A percentile compares a stretch with the other conserved stretches of the same genome.
Conservation (phyloP, 169 alveolate species). For the Cryptosporidium canis region DNA sequence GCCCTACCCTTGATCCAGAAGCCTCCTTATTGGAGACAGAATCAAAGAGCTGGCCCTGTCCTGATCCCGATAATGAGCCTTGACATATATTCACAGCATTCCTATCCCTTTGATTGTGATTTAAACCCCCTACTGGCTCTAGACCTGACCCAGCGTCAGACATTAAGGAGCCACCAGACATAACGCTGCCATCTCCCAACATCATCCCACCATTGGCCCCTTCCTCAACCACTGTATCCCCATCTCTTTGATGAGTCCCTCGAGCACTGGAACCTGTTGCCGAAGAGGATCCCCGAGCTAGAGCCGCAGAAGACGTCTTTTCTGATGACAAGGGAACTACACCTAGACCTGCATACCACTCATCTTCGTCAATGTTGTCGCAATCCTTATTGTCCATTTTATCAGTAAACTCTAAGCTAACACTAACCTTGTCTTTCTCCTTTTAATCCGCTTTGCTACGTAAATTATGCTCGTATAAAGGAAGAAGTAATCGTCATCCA, state of each 20-base stretch:
- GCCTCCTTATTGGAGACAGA: background rate
- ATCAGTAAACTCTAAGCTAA: background rate
- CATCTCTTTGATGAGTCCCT: background rate
- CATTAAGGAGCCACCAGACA: background rate
- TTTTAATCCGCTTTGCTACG: background rate
- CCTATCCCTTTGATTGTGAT: background rate
- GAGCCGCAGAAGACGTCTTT: slow-evolving; percentile 1
- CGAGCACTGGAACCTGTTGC: background rate
- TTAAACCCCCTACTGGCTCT: background rate
- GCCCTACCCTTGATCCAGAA: background rate
- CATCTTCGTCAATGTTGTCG: slow-evolving; percentile 67
- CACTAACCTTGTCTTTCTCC: background rate
- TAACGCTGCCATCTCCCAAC: too few species aligned
- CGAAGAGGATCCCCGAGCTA: background rate
- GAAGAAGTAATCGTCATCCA: background rate
- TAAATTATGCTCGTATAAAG: background rate
- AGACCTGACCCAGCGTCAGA: background rate
- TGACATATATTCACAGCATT: background rate
- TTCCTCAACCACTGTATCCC: background rate
- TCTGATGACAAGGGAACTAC: slow-evolving; percentile 47
- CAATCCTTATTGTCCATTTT: slow-evolving; percentile 53
- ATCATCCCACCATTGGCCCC: background rate
- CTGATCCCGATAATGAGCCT: background rate
- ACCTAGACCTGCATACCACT: slow-evolving; percentile 73
- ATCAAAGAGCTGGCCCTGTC: background rate